Conservation (phyloP, 129 eudicot genomes). For the Daucus carota region DH1_v3.0 NC_030381.2:40849001-40849500, state of each 20-base stretch:
- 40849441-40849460: not conserved
- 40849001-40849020: not conserved
- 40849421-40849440: not conserved
- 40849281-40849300: constrained; percentile 90
- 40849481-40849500: not conserved
- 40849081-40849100: not conserved
- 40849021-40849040: not conserved
- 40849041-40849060: not conserved
- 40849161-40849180: not conserved
- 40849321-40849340: constrained; percentile 82
- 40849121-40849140: not conserved
- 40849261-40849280: constrained; percentile 96
- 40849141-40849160: not conserved
- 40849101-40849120: not conserved
- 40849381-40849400: not conserved
- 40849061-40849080: not conserved
- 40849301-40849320: constrained; percentile 97
- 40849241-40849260: constrained; percentile 99
- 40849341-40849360: constrained; percentile 46
- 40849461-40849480: not conserved
- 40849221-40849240: constrained; percentile 73
- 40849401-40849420: not conserved
- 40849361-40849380: not conserved
- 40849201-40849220: constrained; percentile 97
- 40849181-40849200: constrained; percentile 50